Conservation (phyloP, 371 early-diverging fungal genomes). For the Dinochytrium kinnereticum region DNA sequence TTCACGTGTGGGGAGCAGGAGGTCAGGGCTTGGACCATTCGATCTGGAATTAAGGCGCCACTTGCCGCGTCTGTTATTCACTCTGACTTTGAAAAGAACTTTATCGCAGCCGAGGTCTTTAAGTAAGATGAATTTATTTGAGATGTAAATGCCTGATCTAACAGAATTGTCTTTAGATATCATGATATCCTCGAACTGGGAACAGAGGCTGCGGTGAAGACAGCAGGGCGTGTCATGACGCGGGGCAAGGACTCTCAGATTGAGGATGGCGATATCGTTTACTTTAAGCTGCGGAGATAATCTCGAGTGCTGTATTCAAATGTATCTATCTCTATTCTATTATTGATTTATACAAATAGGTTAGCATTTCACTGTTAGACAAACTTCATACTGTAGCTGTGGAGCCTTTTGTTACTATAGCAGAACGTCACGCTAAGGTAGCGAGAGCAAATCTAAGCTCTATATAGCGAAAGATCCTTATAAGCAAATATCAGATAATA, state of each 20-base stretch:
- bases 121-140: background rate
- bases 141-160: no score
- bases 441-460: no score
- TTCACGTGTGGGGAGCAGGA: constrained; percentile 97
- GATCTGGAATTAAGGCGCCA: constrained; percentile 88
- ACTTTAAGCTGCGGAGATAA: constrained; percentile 33
- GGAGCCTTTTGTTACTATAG: no score
- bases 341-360: no score
- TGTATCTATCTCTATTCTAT: no score
- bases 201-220: constrained; percentile 87
- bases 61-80: constrained; percentile 97
- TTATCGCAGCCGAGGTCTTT: constrained; percentile 93
- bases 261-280: constrained; percentile 89
- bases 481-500: no score
- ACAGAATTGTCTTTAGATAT: constrained; percentile 83
- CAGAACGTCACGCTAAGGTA: no score
- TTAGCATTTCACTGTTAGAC: no score
- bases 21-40: constrained; percentile 95
- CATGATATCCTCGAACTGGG: constrained; percentile 83
- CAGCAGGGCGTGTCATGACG: constrained; percentile 88
- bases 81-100: constrained; percentile 93
- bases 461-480: no score
- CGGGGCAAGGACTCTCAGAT: constrained; percentile 97
- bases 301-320: no score
- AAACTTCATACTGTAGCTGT: no score